A percentile compares a stretch with the other conserved stretches of the same genome.
phyloP scores from a whole-genome alignment of 805 yeast genomes.

The Candida taoyuanica region DNA sequence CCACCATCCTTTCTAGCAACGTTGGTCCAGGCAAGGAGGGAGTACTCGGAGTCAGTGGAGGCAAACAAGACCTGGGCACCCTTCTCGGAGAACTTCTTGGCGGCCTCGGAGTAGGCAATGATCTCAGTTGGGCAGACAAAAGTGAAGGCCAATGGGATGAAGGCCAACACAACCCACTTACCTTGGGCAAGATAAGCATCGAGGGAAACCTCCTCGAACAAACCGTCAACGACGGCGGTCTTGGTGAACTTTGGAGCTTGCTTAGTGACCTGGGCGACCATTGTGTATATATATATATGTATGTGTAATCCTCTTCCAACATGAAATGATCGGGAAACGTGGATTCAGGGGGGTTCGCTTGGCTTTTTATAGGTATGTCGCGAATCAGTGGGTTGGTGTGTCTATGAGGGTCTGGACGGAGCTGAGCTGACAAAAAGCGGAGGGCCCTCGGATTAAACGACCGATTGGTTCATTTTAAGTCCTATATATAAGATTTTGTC shows the following conservation, averaged over 20 bases:
- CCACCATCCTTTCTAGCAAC: slow-evolving; percentile 97
- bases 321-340: background rate
- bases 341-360: background rate
- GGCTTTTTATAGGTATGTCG: slow-evolving; percentile 1
- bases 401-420: slow-evolving; percentile 12
- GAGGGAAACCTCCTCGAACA: slow-evolving; percentile 89
- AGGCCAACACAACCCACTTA: slow-evolving; percentile 95
- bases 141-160: slow-evolving; percentile 98
- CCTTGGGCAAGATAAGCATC: slow-evolving; percentile 83
- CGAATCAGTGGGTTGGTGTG: too few species aligned
- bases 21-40: slow-evolving; percentile 97
- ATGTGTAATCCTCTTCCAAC: background rate
- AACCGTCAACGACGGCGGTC: slow-evolving; percentile 96
- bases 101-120: slow-evolving; percentile 97
- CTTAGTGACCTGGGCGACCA: slow-evolving; percentile 89
- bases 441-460: too few species aligned
- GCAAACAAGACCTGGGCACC: slow-evolving; percentile 90
- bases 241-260: slow-evolving; percentile 96
- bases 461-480: too few species aligned
- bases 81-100: slow-evolving; percentile 79
- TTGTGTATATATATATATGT: slow-evolving; percentile 31
- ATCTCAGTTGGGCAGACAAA: slow-evolving; percentile 99
- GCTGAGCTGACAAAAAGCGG: slow-evolving; percentile 19
- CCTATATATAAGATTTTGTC: too few species aligned
- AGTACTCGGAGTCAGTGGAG: slow-evolving; percentile 97